phyloP scores from a whole-genome alignment of 495 filamentous ascomycete species.

The Penicillium cinerascens region DNA sequence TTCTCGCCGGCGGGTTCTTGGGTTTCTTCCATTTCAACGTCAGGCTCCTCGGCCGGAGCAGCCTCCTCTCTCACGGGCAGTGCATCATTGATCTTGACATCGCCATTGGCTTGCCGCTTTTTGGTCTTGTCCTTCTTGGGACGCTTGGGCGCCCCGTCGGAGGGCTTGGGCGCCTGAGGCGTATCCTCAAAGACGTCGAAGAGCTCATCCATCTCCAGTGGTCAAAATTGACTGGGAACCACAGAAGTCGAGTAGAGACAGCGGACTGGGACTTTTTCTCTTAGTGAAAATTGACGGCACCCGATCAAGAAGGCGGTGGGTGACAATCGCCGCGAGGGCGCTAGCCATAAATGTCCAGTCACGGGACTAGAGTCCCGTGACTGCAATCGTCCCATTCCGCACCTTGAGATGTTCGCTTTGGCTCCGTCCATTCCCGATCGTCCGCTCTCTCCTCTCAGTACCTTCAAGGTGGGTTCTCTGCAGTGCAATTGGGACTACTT shows the following conservation, averaged over 20 bases:
- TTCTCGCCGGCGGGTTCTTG: constrained; percentile 26
- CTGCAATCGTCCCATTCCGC: constrained; percentile 22
- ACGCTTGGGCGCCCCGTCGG: constrained; percentile 30
- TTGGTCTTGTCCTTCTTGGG: constrained; percentile 62
- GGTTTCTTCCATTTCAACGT: constrained; percentile 18
- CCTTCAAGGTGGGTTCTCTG: constrained; percentile 31
- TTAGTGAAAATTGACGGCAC: constrained; percentile 37
- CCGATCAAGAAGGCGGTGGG: constrained; percentile 26
- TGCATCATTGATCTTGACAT: constrained; percentile 52
- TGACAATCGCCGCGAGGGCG: constrained; percentile 4
- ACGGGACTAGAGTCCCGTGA: constrained; percentile 30
- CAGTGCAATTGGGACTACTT: neutral
- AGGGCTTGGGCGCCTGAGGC: constrained; percentile 41
- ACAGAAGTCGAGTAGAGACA: constrained; percentile 7
- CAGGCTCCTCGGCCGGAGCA: constrained; percentile 32
- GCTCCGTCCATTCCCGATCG: constrained; percentile 29
- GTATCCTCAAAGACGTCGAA: constrained; percentile 81
- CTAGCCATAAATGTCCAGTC: neutral
- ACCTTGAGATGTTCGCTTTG: constrained; percentile 25
- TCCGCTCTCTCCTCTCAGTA: constrained; percentile 28
- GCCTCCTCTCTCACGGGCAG: constrained; percentile 48
- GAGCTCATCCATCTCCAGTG: constrained; percentile 66
- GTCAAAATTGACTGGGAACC: constrained; percentile 10
- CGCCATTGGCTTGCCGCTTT: constrained; percentile 80
- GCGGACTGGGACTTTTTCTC: constrained; percentile 17